Conservation (phyloP, 305 asterid species). For the Ilex paraguariensis region DNA sequence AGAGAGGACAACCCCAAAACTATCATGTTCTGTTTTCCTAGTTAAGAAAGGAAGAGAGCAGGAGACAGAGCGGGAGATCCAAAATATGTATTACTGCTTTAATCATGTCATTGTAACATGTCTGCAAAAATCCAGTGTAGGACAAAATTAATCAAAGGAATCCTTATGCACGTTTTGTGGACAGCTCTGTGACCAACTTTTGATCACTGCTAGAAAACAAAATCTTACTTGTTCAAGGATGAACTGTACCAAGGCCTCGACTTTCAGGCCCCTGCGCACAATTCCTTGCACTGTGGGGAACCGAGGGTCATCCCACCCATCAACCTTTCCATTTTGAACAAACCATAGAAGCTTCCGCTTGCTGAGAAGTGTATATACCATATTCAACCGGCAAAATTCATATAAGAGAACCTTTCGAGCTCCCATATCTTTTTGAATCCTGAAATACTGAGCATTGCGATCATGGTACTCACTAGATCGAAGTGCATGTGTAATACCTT, state of each 20-base stretch:
- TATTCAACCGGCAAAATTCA: constrained; percentile 85
- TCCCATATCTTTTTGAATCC: constrained; percentile 93
- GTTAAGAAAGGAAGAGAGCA: too few relatives aligned
- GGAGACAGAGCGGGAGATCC: too few relatives aligned
- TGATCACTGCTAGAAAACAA: too few relatives aligned
- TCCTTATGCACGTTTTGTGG: background rate
- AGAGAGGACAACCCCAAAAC: too few relatives aligned
- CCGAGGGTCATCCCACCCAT: constrained; percentile 98
- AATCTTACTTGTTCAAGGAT: constrained; percentile 79
- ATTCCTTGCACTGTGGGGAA: constrained; percentile 98
- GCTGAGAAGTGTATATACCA: constrained; percentile 96
- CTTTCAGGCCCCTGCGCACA: constrained; percentile 84
- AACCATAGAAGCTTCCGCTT: constrained; percentile 98
- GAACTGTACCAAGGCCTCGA: constrained; percentile 83
- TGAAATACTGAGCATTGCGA: constrained; percentile 79
- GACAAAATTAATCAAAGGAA: background rate
- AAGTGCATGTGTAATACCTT: constrained; percentile 93
- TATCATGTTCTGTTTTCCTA: too few relatives aligned
- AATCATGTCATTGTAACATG: too few relatives aligned
- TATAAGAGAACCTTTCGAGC: constrained; percentile 66
- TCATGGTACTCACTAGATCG: constrained; percentile 96
- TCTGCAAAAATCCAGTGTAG: too few relatives aligned
- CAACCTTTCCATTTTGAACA: constrained; percentile 91
- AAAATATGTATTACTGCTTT: too few relatives aligned
- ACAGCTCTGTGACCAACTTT: background rate